A percentile compares a stretch with the other conserved stretches of the same genome.
phyloP scores from a whole-genome alignment of 768 basidiomycete species.

The Mycena haematopus region DNA sequence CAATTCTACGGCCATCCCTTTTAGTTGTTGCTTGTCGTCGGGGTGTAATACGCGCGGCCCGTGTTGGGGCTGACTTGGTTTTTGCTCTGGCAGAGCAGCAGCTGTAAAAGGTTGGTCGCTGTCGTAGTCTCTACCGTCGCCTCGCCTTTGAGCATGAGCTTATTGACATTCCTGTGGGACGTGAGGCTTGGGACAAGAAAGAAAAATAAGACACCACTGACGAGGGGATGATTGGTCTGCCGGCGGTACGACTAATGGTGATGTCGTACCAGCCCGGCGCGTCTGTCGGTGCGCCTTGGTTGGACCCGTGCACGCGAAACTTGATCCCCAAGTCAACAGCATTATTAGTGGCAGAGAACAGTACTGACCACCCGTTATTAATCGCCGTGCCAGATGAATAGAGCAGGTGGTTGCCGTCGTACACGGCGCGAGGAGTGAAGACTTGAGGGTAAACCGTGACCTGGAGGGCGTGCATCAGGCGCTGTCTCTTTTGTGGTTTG shows the following conservation, averaged over 20 bases:
- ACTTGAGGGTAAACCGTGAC: conserved; percentile 27
- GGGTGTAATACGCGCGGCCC: conserved; percentile 39
- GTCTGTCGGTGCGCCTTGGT: conserved; percentile 28
- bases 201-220: conserved; percentile 23
- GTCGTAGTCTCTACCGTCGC: conserved; percentile 33
- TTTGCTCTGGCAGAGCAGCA: conserved; percentile 41
- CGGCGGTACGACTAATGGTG: conserved; percentile 37
- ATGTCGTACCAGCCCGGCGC: conserved; percentile 31
- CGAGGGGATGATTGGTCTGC: conserved; percentile 37
- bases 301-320: conserved; percentile 42
- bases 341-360: conserved; percentile 16
- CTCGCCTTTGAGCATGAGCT: conserved; percentile 3
- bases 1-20: conserved; percentile 35
- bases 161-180: conserved; percentile 5
- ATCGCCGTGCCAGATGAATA: conserved; percentile 4
- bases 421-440: conserved; percentile 40
- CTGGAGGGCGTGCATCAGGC: conserved; percentile 35
- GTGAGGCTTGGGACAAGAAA: neutral
- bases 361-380: conserved; percentile 5
- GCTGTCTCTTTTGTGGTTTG: conserved; percentile 20
- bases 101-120: conserved; percentile 42
- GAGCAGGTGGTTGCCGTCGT: conserved; percentile 40
- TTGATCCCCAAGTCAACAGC: conserved; percentile 27
- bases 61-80: conserved; percentile 45
- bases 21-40: conserved; percentile 23